Evolutionary conservation across 176 grass and related monocot genomes (phyloP).

Genomic region (Ananas comosus): DNA sequence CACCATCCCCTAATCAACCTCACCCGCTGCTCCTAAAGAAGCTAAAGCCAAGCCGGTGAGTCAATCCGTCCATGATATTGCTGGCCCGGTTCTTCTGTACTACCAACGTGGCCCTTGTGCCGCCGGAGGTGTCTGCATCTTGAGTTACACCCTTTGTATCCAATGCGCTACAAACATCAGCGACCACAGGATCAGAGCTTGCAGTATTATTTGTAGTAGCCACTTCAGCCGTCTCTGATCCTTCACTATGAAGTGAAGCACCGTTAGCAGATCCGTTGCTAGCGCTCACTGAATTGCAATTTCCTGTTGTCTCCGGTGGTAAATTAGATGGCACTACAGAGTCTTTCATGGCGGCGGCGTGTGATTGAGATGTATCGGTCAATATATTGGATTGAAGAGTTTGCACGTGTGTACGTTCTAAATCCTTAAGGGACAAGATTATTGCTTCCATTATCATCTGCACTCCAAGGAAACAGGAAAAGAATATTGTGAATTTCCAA

Average conservation of each 20-base stretch:
- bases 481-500: background rate
- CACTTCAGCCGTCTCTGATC: conserved; percentile 14
- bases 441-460: conserved; percentile 98
- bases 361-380: conserved; percentile 28
- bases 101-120: conserved; percentile 82
- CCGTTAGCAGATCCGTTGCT: conserved; percentile 11
- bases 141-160: conserved; percentile 8
- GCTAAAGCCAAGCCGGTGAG: conserved; percentile 60
- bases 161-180: conserved; percentile 5
- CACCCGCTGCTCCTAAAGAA: conserved; percentile 75
- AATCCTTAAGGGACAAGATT: conserved; percentile 78
- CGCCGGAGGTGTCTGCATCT: background rate
- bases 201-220: conserved; percentile 6
- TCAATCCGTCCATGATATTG: conserved; percentile 67
- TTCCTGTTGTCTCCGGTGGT: conserved; percentile 21
- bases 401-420: conserved; percentile 48
- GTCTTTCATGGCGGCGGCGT: conserved; percentile 12
- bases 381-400: conserved; percentile 21
- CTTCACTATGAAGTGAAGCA: conserved; percentile 15
- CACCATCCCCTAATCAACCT: background rate
- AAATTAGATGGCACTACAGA: conserved; percentile 10
- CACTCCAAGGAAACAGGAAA: conserved; percentile 9
- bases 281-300: background rate
- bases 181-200: conserved; percentile 7
- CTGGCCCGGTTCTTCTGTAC: conserved; percentile 59